Conservation (phyloP, 352 stramenopile species). For the Phytophthora litchii region DNA sequence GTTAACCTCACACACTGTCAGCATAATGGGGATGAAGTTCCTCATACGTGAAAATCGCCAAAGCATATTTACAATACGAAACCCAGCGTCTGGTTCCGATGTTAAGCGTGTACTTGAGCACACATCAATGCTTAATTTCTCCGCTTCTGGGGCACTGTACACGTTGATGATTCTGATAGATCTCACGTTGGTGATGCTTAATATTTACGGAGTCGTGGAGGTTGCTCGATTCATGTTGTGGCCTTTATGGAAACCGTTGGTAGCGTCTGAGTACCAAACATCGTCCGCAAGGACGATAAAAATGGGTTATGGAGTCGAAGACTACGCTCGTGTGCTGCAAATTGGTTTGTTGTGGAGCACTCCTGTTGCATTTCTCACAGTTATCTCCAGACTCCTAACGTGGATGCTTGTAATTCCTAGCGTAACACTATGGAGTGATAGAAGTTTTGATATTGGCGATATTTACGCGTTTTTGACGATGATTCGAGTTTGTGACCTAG, state of each 20-base stretch:
- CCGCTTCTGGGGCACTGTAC: conserved; percentile 53
- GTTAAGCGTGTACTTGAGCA: conserved; percentile 30
- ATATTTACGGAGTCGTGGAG: conserved; percentile 39
- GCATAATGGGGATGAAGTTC: conserved; percentile 44
- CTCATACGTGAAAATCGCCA: conserved; percentile 38
- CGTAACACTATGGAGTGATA: conserved; percentile 35
- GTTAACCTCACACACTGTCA: conserved; percentile 29
- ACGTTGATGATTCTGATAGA: conserved; percentile 48
- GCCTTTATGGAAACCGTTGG: conserved; percentile 35
- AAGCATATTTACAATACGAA: conserved; percentile 26
- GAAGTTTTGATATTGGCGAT: conserved; percentile 22
- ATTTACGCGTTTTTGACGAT: conserved; percentile 45
- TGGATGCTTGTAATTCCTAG: conserved; percentile 59
- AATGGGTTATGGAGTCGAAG: conserved; percentile 33
- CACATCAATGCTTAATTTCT: conserved; percentile 45
- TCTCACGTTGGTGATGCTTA: conserved; percentile 40
- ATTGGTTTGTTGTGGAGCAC: conserved; percentile 46
- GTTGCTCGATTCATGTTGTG: conserved; percentile 36
- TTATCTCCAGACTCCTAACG: conserved; percentile 46
- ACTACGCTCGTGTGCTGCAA: conserved; percentile 46
- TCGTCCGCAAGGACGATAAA: conserved; percentile 37
- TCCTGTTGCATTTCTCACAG: conserved; percentile 38
- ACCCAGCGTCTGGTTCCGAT: conserved; percentile 3
- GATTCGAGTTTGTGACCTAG: conserved; percentile 42
- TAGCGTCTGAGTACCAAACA: conserved; percentile 20